Conservation (phyloP, 2,329 filamentous ascomycete genomes). For the Rhinocladiella mackenziei region DNA sequence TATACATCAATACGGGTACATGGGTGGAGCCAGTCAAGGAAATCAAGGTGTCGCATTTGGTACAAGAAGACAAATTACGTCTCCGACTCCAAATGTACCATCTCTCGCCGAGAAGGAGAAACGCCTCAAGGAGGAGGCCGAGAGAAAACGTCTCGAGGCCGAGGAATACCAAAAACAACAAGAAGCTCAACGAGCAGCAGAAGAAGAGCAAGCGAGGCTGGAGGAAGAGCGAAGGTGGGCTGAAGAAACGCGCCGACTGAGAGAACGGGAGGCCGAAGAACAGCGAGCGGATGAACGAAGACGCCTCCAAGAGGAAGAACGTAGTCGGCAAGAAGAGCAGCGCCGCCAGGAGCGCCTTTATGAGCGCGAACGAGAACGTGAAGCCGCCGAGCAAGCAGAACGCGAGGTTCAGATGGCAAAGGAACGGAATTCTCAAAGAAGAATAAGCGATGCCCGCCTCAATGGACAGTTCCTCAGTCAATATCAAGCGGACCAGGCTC, state of each 20-base stretch:
- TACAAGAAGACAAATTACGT: constrained; percentile 86
- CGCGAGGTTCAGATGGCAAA: constrained; percentile 63
- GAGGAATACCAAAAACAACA: constrained; percentile 52
- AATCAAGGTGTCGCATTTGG: constrained; percentile 94
- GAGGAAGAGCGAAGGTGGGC: constrained; percentile 48
- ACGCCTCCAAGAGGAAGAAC: constrained; percentile 44
- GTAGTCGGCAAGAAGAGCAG: constrained; percentile 47
- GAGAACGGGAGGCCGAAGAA: constrained; percentile 45
- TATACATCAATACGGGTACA: constrained; percentile 96
- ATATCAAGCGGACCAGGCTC: constrained; percentile 69
- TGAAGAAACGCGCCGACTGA: constrained; percentile 41
- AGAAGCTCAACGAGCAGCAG: constrained; percentile 49
- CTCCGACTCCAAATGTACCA: constrained; percentile 71
- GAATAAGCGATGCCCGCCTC: constrained; percentile 62
- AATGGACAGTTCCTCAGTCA: constrained; percentile 83
- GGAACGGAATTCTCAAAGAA: constrained; percentile 61
- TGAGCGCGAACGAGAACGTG: constrained; percentile 60
- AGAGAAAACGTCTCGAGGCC: constrained; percentile 52
- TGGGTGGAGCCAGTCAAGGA: constrained; percentile 94
- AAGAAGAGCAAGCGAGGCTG: constrained; percentile 43
- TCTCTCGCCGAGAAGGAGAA: constrained; percentile 82
- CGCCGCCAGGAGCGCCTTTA: constrained; percentile 51
- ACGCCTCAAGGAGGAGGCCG: constrained; percentile 52
- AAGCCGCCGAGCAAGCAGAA: constrained; percentile 70
- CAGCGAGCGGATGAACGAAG: constrained; percentile 51